phyloP scores from a whole-genome alignment of 345 rosid genomes.

The Laguncularia racemosa region DNA sequence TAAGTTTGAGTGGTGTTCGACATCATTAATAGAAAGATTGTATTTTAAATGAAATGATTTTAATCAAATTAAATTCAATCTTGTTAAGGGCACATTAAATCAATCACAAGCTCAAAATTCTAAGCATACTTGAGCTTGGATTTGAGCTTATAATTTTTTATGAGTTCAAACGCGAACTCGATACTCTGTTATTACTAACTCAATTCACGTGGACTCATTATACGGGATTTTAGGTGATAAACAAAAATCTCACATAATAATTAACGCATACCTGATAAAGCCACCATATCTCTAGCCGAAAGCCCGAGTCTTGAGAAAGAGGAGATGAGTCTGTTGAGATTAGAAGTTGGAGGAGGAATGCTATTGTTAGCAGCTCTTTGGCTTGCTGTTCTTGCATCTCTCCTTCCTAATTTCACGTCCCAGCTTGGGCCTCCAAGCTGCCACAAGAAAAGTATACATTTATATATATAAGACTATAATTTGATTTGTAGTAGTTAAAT shows the following conservation, averaged over 20 bases:
- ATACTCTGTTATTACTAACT: no score
- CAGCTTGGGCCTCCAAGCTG: constrained; percentile 83
- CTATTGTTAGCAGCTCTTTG: constrained; percentile 65
- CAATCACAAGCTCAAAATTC: no score
- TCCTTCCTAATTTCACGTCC: constrained; percentile 81
- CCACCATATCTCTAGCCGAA: constrained; percentile 66
- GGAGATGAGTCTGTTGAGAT: constrained; percentile 48
- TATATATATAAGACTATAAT: background rate
- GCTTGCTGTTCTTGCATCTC: constrained; percentile 77
- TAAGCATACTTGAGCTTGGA: no score
- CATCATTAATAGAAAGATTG: no score
- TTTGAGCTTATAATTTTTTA: no score
- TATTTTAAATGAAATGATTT: no score
- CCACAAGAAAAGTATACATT: background rate
- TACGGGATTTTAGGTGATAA: background rate
- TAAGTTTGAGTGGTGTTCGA: no score
- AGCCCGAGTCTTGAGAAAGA: constrained; percentile 61
- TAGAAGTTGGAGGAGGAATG: constrained; percentile 62
- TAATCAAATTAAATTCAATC: no score
- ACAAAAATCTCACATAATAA: background rate
- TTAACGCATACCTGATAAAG: constrained; percentile 52
- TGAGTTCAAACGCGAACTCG: no score
- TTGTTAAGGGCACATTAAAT: no score
- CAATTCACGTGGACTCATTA: no score
- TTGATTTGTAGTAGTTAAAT: background rate